Evolutionary conservation across 495 filamentous ascomycete genomes (phyloP).

Genomic region (Xylona heveae): DNA sequence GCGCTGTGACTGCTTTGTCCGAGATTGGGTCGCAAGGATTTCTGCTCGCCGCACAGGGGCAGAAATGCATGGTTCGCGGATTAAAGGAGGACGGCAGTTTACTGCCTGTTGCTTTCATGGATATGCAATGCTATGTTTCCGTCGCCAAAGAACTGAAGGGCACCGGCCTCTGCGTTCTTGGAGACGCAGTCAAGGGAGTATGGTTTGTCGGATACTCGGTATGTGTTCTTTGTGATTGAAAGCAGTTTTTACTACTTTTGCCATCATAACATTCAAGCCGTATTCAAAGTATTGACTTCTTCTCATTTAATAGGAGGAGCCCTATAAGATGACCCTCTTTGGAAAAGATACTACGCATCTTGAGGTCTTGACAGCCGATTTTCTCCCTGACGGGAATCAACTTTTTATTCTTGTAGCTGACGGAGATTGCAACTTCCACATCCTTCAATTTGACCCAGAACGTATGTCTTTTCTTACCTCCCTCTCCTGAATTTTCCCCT

Average conservation of each 20-base stretch:
- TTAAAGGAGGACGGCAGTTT: slow-evolving; percentile 85
- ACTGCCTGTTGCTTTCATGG: slow-evolving; percentile 90
- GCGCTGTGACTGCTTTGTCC: slow-evolving; percentile 76
- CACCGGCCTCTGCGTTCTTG: slow-evolving; percentile 65
- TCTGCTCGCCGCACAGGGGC: slow-evolving; percentile 77
- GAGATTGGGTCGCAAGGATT: slow-evolving; percentile 84
- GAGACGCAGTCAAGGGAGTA: slow-evolving; percentile 77
- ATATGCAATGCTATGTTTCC: slow-evolving; percentile 83
- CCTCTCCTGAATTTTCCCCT: slow-evolving; percentile 1
- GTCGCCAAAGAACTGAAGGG: slow-evolving; percentile 59
- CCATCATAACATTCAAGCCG: neutral
- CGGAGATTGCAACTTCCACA: slow-evolving; percentile 64
- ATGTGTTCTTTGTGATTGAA: slow-evolving; percentile 8
- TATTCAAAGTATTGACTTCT: neutral
- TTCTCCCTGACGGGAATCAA: slow-evolving; percentile 68
- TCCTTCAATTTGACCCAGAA: slow-evolving; percentile 89
- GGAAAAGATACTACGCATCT: slow-evolving; percentile 58
- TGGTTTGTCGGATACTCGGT: slow-evolving; percentile 90
- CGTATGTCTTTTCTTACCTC: slow-evolving; percentile 20
- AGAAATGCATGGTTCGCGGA: slow-evolving; percentile 91
- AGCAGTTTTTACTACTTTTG: neutral
- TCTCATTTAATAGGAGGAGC: slow-evolving; percentile 39
- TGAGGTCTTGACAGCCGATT: slow-evolving; percentile 65
- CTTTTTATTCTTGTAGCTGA: slow-evolving; percentile 70
- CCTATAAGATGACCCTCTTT: slow-evolving; percentile 87